Evolutionary conservation across 306 rosid genomes (phyloP), one percentile per base, ranked within the genome.

Genomic region (Cucurbita moschata): DNA sequence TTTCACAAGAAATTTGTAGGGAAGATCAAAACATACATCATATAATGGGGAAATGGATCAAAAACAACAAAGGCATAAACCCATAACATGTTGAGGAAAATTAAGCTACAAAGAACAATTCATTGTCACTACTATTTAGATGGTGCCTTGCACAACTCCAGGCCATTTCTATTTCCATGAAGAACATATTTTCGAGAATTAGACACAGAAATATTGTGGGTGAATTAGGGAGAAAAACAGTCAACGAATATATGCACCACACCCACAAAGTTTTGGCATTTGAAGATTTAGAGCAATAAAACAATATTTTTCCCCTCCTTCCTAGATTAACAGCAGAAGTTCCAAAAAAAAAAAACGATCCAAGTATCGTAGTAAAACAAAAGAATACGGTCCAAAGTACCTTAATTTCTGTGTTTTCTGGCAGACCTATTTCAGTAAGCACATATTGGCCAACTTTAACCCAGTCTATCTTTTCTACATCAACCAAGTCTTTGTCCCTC

Each of bases 371-470:
- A 23, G 74, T 23, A 70, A 50, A 47, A 11, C 79, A 42, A 64
- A 9, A 68, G 15, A 49, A 49, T 49, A 26, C 50, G 74, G 21
- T 69, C 58, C 26, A 8, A 69, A 69, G 80, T 87, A 92, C 98
- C 98, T 88, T 88, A 60, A 86, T 73, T 58, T 78, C 78, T 4
- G 93, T 79, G 65, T 86, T 84, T 74, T 86, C 82, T 15, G 90
- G 91, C 77, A 92, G 81, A 78, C 83, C 87, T 73, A 83, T 76
- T 74, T 53, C 87, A 53, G 73, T 79, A 75, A 88, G 88, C 64
- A 89, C 75, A 69, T 82, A 87, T 43, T 75, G 66, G 55, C 93
- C 88, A 76, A 86, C 85, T 83, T 55, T 82, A 72, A 83, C 80
- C 98, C 89, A 87, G 78, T 92, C 91, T 78, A 77, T 75, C 71